phyloP scores from a whole-genome alignment of 164 flowering plant genomes.

The Magnolia kwangsiensis region DNA sequence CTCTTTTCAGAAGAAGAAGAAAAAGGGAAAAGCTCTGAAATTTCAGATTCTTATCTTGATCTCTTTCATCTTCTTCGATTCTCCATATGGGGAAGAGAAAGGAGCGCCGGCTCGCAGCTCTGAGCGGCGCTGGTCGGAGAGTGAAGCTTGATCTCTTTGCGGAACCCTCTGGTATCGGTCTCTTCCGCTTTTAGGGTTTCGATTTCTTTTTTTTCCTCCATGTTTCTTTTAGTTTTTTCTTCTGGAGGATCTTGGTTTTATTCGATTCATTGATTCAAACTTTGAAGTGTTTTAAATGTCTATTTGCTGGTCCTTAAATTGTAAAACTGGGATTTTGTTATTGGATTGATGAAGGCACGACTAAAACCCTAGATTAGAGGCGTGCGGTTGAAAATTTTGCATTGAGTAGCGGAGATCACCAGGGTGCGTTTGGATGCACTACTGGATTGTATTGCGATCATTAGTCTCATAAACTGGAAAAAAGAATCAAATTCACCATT shows the following conservation, averaged over 20 bases:
- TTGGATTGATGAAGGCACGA: not conserved
- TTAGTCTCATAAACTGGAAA: not conserved
- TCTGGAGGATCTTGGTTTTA: not conserved
- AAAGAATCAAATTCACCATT: too few relatives aligned
- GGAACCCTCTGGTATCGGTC: constrained; percentile 83
- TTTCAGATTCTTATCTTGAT: not conserved
- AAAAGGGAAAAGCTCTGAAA: not conserved
- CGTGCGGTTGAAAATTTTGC: not conserved
- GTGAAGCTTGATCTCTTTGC: constrained; percentile 93
- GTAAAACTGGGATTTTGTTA: not conserved
- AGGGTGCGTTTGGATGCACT: not conserved
- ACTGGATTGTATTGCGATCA: not conserved
- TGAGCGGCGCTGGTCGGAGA: constrained; percentile 22
- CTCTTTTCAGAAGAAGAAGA: not conserved
- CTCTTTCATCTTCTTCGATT: not conserved
- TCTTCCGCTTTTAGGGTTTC: not conserved
- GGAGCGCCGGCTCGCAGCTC: constrained; percentile 22
- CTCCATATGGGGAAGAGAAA: constrained; percentile 21
- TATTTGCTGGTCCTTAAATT: not conserved
- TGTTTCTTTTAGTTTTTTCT: not conserved
- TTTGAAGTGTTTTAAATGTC: too few relatives aligned
- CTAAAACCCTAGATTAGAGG: not conserved
- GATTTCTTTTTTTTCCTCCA: not conserved
- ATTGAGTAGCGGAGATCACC: not conserved
- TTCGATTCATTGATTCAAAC: too few relatives aligned